phyloP scores from a whole-genome alignment of 208 protist genomes.

The Angomonas desouzai region DNA sequence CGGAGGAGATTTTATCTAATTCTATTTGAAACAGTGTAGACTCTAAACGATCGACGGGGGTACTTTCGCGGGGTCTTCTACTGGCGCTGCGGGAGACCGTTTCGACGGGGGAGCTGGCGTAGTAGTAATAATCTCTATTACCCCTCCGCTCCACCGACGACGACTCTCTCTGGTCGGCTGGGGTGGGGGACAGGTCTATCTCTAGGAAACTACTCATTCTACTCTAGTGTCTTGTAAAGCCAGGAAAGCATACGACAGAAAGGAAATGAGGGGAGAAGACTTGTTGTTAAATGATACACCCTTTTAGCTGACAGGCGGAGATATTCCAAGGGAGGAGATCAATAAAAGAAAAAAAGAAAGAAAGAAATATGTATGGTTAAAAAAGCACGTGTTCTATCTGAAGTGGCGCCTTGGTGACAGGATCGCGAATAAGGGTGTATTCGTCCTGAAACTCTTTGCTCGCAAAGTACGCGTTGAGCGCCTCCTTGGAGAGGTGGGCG shows the following conservation, averaged over 20 bases:
- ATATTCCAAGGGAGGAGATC: background rate
- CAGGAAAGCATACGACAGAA: background rate
- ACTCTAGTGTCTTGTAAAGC: too few relatives aligned
- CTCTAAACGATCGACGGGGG: background rate
- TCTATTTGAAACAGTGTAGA: background rate
- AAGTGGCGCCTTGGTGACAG: conserved; percentile 56
- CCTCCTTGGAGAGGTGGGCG: conserved; percentile 71
- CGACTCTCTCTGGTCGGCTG: too few relatives aligned
- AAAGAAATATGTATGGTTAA: background rate
- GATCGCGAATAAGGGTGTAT: conserved; percentile 82
- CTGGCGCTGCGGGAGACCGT: background rate
- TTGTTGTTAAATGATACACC: background rate
- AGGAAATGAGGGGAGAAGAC: background rate
- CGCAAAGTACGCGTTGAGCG: conserved; percentile 78
- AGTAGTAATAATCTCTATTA: conserved; percentile 3
- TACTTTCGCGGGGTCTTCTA: background rate
- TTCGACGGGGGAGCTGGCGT: background rate
- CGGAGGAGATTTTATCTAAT: background rate
- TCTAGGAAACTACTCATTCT: background rate
- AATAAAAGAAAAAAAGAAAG: background rate
- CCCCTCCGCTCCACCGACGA: too few relatives aligned
- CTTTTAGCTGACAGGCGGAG: background rate
- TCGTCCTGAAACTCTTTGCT: conserved; percentile 72
- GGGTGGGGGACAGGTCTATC: background rate
- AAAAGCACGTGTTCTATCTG: conserved; percentile 64